phyloP scores from a whole-genome alignment of 2,329 filamentous ascomycete genomes.

The Ceratocystis albifundus region DNA sequence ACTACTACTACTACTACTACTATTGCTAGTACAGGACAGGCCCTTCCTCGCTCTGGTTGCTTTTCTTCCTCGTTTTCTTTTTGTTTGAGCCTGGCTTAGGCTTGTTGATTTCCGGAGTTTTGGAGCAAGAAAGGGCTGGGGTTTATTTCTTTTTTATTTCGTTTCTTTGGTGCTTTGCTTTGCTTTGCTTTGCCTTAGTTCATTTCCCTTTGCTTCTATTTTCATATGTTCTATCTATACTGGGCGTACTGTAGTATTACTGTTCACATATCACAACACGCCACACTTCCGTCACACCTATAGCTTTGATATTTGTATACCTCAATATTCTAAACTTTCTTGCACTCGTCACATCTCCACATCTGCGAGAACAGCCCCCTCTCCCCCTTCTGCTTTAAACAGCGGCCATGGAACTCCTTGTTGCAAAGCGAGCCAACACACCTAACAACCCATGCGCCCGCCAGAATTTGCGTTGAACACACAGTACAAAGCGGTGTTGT shows the following conservation, averaged over 20 bases:
- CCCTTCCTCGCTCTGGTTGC: background rate
- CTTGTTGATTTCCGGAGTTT: slow-evolving; percentile 14
- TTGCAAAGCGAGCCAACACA: slow-evolving; percentile 10
- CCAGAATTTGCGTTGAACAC: slow-evolving; percentile 8
- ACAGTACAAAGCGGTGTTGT: background rate
- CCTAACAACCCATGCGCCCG: slow-evolving; percentile 17
- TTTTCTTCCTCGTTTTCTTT: background rate
- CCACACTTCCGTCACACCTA: background rate
- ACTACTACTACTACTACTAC: too few species aligned
- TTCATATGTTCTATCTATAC: slow-evolving; percentile 11
- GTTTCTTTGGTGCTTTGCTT: slow-evolving; percentile 3
- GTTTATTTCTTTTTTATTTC: slow-evolving; percentile 10
- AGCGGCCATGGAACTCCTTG: slow-evolving; percentile 17
- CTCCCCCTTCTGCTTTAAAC: slow-evolving; percentile 14
- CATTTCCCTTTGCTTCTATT: background rate
- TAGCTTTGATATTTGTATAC: background rate
- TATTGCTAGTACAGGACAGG: background rate
- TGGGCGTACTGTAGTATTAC: slow-evolving; percentile 18
- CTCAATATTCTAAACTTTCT: background rate
- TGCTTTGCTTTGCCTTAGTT: slow-evolving; percentile 2
- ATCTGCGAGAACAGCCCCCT: slow-evolving; percentile 17
- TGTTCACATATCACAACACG: background rate
- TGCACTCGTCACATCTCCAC: slow-evolving; percentile 19
- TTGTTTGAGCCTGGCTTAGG: slow-evolving; percentile 2
- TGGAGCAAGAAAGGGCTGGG: slow-evolving; percentile 12